Evolutionary conservation across 768 basidiomycete species (phyloP).

Genomic region (Phanerodontia chrysosporium): DNA sequence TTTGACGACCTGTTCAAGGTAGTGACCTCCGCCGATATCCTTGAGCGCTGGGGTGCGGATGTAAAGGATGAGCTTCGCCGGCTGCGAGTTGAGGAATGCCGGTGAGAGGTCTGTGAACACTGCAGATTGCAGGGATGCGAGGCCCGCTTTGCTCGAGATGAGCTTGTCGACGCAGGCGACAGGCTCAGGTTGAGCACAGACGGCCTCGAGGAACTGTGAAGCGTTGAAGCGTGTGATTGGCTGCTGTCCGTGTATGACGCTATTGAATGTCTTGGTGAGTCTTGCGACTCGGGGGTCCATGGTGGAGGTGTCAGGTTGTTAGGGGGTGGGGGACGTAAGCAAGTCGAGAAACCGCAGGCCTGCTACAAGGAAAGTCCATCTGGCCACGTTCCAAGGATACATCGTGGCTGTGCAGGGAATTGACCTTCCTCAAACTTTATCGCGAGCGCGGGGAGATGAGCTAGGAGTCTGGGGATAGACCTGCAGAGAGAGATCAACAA

Average conservation of each 20-base stretch:
- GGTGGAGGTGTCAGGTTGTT: background rate
- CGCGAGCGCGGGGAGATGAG: too few species aligned
- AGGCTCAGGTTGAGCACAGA: conserved; percentile 37
- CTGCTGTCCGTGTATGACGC: conserved; percentile 28
- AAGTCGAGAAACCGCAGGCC: background rate
- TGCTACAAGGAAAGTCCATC: background rate
- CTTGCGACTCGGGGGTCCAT: conserved; percentile 10
- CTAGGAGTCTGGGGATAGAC: too few species aligned
- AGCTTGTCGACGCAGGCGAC: conserved; percentile 34
- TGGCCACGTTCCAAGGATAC: background rate
- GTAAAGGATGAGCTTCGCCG: conserved; percentile 32
- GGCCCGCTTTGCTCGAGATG: conserved; percentile 31
- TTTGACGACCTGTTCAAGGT: conserved; percentile 35
- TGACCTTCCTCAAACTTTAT: background rate
- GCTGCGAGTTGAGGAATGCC: conserved; percentile 40
- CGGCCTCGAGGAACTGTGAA: conserved; percentile 41
- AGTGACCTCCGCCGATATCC: conserved; percentile 36
- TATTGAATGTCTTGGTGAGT: conserved; percentile 33
- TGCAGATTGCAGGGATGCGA: conserved; percentile 34
- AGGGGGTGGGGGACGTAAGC: background rate
- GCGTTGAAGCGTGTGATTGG: conserved; percentile 24
- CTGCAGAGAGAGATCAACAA: too few species aligned
- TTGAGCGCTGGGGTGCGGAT: conserved; percentile 34
- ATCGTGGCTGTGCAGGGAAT: background rate
- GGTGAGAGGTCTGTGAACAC: conserved; percentile 36